These are phyloP conservation scores for Fonsecaea erecta DNA, from an alignment of 2,329 filamentous ascomycete species.

Conservation along the genomic window DNA sequence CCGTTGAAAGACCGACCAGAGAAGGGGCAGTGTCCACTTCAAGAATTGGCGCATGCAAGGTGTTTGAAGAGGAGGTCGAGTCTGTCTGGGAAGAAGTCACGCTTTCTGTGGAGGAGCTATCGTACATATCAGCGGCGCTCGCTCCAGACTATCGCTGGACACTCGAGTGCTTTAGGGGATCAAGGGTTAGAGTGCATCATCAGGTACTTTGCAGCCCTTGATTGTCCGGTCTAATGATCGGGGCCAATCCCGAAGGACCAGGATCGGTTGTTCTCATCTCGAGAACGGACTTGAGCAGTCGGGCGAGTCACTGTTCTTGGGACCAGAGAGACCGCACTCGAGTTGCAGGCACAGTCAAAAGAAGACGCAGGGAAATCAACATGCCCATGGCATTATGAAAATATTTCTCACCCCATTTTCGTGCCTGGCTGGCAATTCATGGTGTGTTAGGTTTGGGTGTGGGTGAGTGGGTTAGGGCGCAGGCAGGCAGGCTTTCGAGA, in stretches of 20 bases:
- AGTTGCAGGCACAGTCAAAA: background rate
- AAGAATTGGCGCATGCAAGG: background rate
- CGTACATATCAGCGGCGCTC: background rate
- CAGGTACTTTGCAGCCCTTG: background rate
- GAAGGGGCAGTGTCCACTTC: constrained; percentile 5
- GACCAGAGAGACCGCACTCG: background rate
- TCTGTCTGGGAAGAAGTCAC: background rate
- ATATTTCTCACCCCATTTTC: background rate
- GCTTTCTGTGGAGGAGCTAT: constrained; percentile 5
- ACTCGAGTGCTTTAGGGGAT: background rate
- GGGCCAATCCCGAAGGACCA: background rate
- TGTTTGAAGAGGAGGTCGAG: background rate
- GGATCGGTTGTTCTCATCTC: background rate
- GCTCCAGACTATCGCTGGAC: background rate
- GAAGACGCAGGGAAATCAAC: background rate
- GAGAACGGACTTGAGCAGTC: background rate
- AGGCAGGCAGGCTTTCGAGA: background rate
- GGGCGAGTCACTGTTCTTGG: background rate
- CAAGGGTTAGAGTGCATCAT: background rate
- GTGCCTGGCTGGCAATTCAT: background rate
- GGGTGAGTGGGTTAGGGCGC: background rate
- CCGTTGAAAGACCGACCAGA: background rate
- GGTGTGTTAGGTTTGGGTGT: background rate
- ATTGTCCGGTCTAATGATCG: background rate
- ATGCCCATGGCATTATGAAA: background rate